phyloP scores from a whole-genome alignment of 2,329 filamentous ascomycete genomes.

The Paraphoma chrysanthemicola region DNA sequence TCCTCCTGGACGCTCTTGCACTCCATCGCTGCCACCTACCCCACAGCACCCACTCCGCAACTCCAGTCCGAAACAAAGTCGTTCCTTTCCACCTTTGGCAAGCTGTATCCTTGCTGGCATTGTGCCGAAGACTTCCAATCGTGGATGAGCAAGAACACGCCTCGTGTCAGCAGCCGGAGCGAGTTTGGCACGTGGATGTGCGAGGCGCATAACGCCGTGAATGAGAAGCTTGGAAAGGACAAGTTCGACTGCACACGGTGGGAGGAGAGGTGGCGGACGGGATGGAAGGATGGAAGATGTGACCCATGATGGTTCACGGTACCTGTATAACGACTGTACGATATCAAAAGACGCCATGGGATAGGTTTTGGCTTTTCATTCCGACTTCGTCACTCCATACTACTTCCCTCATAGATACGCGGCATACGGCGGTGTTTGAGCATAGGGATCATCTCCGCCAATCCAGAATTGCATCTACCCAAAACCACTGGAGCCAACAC shows the following conservation, averaged over 20 bases:
- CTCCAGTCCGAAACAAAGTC: constrained; percentile 78
- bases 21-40: constrained; percentile 87
- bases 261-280: constrained; percentile 94
- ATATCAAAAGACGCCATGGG: background rate
- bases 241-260: constrained; percentile 88
- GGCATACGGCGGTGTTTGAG: background rate
- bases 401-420: background rate
- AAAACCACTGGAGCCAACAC: background rate
- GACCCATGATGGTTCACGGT: constrained; percentile 51
- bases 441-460: background rate
- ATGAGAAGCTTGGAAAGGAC: constrained; percentile 87
- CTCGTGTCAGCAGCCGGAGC: constrained; percentile 62
- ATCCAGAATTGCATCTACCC: too few relatives aligned
- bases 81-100: constrained; percentile 83
- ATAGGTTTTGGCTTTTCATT: background rate
- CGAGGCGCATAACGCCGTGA: constrained; percentile 86
- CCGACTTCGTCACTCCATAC: constrained; percentile 9
- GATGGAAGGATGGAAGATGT: constrained; percentile 77
- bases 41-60: constrained; percentile 67
- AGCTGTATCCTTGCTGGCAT: constrained; percentile 92
- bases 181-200: constrained; percentile 86
- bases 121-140: constrained; percentile 90
- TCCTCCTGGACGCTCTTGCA: constrained; percentile 94
- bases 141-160: constrained; percentile 78
- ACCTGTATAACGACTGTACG: constrained; percentile 10